Evolutionary conservation across 495 filamentous ascomycete genomes (phyloP).

Genomic region (Aspergillus nanangensis): DNA sequence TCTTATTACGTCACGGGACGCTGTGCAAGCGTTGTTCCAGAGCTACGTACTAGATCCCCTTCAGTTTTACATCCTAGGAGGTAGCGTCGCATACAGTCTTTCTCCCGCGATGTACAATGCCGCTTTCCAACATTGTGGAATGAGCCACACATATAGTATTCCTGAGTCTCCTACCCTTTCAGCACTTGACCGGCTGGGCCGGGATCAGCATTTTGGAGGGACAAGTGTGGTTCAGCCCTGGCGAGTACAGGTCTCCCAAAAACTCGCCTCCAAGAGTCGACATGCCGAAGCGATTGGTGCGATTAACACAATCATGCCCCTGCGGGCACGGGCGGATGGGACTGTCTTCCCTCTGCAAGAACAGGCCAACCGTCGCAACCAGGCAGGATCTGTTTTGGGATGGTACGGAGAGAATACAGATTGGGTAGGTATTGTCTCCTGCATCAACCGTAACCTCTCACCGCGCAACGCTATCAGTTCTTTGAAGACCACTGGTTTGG

Average conservation of each 20-base stretch:
- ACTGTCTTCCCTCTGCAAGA: conserved; percentile 60
- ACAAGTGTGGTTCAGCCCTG: conserved; percentile 70
- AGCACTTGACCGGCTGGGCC: conserved; percentile 56
- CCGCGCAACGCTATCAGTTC: conserved; percentile 73
- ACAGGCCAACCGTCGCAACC: conserved; percentile 60
- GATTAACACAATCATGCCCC: conserved; percentile 76
- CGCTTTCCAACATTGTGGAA: conserved; percentile 64
- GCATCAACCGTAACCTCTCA: conserved; percentile 69
- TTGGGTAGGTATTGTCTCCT: conserved; percentile 71
- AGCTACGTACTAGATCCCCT: conserved; percentile 60
- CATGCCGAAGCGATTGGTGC: conserved; percentile 79
- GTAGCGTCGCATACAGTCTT: conserved; percentile 68
- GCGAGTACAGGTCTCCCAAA: conserved; percentile 66
- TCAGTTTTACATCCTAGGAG: conserved; percentile 71
- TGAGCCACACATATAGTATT: conserved; percentile 68
- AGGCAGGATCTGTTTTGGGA: conserved; percentile 56
- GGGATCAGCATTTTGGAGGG: conserved; percentile 66
- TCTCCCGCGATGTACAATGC: conserved; percentile 79
- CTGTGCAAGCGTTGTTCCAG: conserved; percentile 50
- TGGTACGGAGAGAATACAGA: conserved; percentile 86
- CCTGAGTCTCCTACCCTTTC: conserved; percentile 60
- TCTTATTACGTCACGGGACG: conserved; percentile 52
- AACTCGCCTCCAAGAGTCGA: conserved; percentile 63
- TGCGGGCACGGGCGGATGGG: conserved; percentile 58
- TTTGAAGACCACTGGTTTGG: conserved; percentile 59